Percentiles rank a stretch among this genome's conserved stretches.
These are phyloP conservation scores for Hyphopichia khmerensis DNA, from an alignment of 1,139 yeast species.

Conservation along the genomic window DNA sequence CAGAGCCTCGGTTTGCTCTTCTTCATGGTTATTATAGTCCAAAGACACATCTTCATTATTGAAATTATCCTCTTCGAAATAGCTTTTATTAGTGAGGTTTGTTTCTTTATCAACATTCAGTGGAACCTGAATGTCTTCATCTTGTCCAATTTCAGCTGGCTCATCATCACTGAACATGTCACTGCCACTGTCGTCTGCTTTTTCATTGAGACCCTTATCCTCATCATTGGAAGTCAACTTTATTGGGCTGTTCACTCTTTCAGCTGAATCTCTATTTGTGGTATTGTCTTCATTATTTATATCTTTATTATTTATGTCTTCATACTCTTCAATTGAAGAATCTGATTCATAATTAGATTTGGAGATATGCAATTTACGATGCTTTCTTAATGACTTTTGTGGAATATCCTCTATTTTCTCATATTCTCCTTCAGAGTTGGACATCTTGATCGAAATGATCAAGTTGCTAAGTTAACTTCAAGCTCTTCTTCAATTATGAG, in stretches of 20 bases:
- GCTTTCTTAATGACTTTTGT: neutral
- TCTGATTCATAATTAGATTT: constrained; percentile 35
- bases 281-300: constrained; percentile 13
- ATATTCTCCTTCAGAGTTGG: neutral
- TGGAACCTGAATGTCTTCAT: constrained; percentile 10
- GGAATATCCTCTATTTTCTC: neutral
- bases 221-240: constrained; percentile 40
- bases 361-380: constrained; percentile 5
- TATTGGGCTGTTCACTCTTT: too few species aligned
- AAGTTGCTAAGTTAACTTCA: too few species aligned
- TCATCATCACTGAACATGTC: constrained; percentile 1
- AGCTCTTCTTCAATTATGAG: too few species aligned
- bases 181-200: constrained; percentile 1
- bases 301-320: neutral
- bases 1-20: constrained; percentile 3
- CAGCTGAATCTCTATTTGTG: constrained; percentile 39
- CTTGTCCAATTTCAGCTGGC: constrained; percentile 11
- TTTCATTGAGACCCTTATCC: constrained; percentile 12
- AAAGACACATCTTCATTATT: neutral
- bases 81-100: neutral
- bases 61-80: neutral
- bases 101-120: constrained; percentile 2
- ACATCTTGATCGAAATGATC: neutral
- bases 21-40: constrained; percentile 1
- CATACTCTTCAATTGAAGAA: constrained; percentile 22